Base-by-base conservation (phyloP, 2,329 filamentous ascomycete genomes). In the Sporothrix euskadiensis region DNA sequence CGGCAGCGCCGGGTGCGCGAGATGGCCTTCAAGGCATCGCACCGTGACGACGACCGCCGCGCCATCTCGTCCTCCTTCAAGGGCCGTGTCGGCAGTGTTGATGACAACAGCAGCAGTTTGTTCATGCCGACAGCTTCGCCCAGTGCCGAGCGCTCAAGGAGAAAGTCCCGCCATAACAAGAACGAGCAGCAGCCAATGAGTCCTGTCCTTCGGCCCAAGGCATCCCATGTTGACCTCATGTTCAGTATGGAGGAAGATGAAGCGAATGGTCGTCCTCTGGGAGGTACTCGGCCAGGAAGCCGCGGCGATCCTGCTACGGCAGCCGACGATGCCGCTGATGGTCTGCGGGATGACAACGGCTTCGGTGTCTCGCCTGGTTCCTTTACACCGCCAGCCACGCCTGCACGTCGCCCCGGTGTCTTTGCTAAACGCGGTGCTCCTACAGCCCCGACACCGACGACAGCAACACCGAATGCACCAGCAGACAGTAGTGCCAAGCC, bases 201-300 rank as follows among this genome's bases (percentile, higher is more conserved):
- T 73, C 93, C 94, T 0, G 85, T 83, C 22, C 84, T 96, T 61
- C 90, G 88, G 72, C 86, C 91, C 0, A 94, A 89, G 78, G 86
- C 86, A 26, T 94, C 92, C 0, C 84, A 87, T 0, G 86, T 86
- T 52, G 94, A 98, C 77, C 86, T 98, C 72, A 97, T 97, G 81
- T 98, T 98, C 79, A 90, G 93, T 76, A 98, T 98, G 94, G 95
- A 97, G 74, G 94, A 97, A 52, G 93, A 94, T 59, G 86, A 86
- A 10, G 76, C 78, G 0, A 78, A 80, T 7, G 77, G 76, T 0
- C 80, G 82, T 2, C 73, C 76, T 8, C 77, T 47, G 26, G 30
- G 41, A 19, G 61, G 41, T 9, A 63, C 59, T 1, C 56, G 71
- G 9, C 73, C 71, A 0, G 19, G 41, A 6, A 72, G 73, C 52